Base-by-base conservation (phyloP, 164 flowering plant species). In the Macadamia tetraphylla region DNA sequence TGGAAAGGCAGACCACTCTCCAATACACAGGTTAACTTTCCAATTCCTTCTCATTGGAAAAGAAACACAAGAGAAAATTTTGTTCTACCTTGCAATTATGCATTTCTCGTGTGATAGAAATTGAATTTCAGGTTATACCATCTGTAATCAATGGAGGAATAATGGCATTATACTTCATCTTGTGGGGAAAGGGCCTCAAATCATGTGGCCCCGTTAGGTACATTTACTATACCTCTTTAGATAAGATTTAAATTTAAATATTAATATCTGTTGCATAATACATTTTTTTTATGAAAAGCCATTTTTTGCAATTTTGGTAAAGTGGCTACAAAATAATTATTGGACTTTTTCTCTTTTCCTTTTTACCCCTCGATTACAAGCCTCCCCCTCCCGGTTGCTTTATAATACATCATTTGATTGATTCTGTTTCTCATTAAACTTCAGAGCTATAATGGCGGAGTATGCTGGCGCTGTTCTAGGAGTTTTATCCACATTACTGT, bases 381-480 rank as follows among this genome's bases (percentile, higher is more conserved):
- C 40, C 40, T 35, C 40, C 5, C 3, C 40, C 40, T 5, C 40
- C 40, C 40, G 40, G 40, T 35, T 35, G 40, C 40, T 2, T 35
- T 0, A 35, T 2, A 35, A 35, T 35, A 35, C 40, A 35, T 35
- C 40, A 2, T 59, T 29, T 63, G 48, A 62, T 75, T 64, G 46
- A 61, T n/a, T 69, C n/a, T 60, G 63, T 46, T 70, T 63, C 29
- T 70, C 32, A n/a, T 70, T 73, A 46, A 68, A 73, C 43, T 64
- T 63, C 85, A 94, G 99, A 81, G 89, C 92, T 66, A 81, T 92
- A 75, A 56, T 92, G 86, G 91, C 86, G 11, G 98, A 94, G 83
- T 94, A 94, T 80, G 87, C 98, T 59, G 99, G 99, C 79, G 98
- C 99, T 70, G 85, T 90, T 69, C 99, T 94, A 76, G 99, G 99